phyloP scores from a whole-genome alignment of 345 rosid genomes.

The Eucalyptus coolabah region DNA sequence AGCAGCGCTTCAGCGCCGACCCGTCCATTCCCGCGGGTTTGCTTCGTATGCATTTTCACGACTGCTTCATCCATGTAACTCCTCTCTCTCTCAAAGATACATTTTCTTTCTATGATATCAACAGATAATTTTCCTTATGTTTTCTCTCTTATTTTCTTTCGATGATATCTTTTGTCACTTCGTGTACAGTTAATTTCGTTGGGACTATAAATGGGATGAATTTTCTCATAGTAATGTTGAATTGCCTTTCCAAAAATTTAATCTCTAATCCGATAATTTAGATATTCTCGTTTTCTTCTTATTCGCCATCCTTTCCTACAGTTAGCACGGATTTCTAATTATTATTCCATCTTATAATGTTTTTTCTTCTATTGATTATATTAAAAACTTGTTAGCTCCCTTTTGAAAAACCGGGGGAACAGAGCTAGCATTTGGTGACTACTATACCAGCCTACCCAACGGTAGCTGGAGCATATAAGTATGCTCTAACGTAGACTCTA shows the following conservation, averaged over 20 bases:
- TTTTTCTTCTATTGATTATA: background rate
- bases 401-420: too few species aligned
- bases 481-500: rapidly evolving
- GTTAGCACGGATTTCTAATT: background rate
- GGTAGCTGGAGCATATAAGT: too few species aligned
- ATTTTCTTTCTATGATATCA: background rate
- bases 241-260: background rate
- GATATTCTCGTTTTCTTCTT: background rate
- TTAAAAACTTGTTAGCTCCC: background rate
- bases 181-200: background rate
- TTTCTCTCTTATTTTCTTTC: background rate
- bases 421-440: too few species aligned
- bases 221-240: background rate
- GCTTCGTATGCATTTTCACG: constrained; percentile 4
- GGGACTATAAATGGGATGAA: background rate
- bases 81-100: background rate
- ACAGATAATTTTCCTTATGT: background rate
- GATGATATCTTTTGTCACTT: background rate
- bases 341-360: background rate
- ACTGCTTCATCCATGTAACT: background rate
- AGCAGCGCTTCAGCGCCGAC: background rate
- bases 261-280: background rate
- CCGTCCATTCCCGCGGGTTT: constrained; percentile 1
- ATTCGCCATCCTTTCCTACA: background rate
- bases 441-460: rapidly evolving